These are phyloP conservation scores for Agaricus subrufescens DNA, from an alignment of 768 basidiomycete species.

Conservation along the genomic window DNA sequence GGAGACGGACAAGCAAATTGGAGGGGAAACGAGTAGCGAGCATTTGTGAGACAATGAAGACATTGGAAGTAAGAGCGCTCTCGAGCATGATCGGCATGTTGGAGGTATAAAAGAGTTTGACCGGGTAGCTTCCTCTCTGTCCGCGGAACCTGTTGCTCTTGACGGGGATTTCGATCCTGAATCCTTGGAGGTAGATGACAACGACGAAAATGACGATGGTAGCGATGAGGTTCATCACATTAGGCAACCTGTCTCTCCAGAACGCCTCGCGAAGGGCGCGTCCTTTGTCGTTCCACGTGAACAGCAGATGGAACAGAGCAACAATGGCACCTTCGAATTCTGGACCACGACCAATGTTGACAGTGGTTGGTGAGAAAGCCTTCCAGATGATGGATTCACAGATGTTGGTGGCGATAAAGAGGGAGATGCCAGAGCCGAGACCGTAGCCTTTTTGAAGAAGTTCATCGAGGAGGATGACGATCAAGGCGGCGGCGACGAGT, in stretches of 20 bases:
- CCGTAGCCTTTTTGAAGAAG: slow-evolving; percentile 99
- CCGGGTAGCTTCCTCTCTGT: slow-evolving; percentile 92
- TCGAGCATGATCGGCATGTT: slow-evolving; percentile 99
- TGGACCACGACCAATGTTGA: slow-evolving; percentile 97
- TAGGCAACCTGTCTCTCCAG: slow-evolving; percentile 95
- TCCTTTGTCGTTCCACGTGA: slow-evolving; percentile 98
- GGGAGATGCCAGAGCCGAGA: slow-evolving; percentile 95
- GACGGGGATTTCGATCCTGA: slow-evolving; percentile 97
- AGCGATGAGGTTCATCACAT: slow-evolving; percentile 95
- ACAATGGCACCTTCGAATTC: slow-evolving; percentile 98
- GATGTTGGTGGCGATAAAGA: slow-evolving; percentile 99
- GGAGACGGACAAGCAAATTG: slow-evolving; percentile 83
- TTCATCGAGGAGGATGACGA: slow-evolving; percentile 97
- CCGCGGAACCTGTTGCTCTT: slow-evolving; percentile 96
- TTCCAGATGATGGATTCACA: slow-evolving; percentile 99
- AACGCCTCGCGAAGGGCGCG: slow-evolving; percentile 97
- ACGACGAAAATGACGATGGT: slow-evolving; percentile 89
- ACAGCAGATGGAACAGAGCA: slow-evolving; percentile 93
- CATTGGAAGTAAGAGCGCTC: slow-evolving; percentile 86
- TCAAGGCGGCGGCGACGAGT: slow-evolving; percentile 87
- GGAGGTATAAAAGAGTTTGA: slow-evolving; percentile 98
- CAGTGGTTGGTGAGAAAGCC: slow-evolving; percentile 95
- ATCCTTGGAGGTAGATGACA: slow-evolving; percentile 98
- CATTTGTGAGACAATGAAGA: slow-evolving; percentile 98
- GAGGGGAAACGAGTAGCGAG: slow-evolving; percentile 85